A percentile compares a stretch with the other conserved stretches of the same genome.
Conservation (phyloP, 2,329 filamentous ascomycete species). For the Colletotrichum aenigma region DNA sequence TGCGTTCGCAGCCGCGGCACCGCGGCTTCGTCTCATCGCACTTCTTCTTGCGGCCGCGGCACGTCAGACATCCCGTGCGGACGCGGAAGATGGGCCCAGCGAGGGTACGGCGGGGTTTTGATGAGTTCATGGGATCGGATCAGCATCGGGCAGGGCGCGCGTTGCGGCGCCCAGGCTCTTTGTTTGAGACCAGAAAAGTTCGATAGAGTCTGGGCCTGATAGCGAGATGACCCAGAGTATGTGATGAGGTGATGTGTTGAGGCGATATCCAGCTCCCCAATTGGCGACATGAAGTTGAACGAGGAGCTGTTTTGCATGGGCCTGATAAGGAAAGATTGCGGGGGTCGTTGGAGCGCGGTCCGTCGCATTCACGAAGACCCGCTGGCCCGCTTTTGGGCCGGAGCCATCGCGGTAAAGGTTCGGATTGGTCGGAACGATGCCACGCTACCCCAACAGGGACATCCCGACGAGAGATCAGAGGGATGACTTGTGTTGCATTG, state of each 20-base stretch:
- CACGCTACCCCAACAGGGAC: background rate
- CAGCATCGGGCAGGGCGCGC: background rate
- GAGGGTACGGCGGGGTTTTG: slow-evolving; percentile 12
- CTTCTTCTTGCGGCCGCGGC: slow-evolving; percentile 51
- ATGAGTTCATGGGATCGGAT: background rate
- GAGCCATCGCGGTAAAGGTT: slow-evolving; percentile 2
- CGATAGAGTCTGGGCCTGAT: background rate
- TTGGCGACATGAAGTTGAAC: background rate
- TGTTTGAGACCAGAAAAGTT: background rate
- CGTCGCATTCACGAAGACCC: background rate
- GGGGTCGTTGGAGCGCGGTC: slow-evolving; percentile 13
- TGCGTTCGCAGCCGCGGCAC: slow-evolving; percentile 39
- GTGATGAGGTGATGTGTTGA: background rate
- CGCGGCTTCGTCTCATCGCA: slow-evolving; percentile 49
- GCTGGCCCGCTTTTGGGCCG: background rate
- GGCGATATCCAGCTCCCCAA: background rate
- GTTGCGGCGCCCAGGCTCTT: background rate
- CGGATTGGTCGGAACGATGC: background rate
- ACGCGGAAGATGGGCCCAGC: slow-evolving; percentile 14
- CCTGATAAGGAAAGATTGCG: slow-evolving; percentile 13
- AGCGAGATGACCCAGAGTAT: background rate
- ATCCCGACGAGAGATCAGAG: background rate
- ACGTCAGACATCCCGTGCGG: slow-evolving; percentile 45
- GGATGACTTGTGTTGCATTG: background rate
- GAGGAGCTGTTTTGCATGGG: background rate